Conservation (phyloP, 345 rosid genomes). For the Passiflora organensis region DNA sequence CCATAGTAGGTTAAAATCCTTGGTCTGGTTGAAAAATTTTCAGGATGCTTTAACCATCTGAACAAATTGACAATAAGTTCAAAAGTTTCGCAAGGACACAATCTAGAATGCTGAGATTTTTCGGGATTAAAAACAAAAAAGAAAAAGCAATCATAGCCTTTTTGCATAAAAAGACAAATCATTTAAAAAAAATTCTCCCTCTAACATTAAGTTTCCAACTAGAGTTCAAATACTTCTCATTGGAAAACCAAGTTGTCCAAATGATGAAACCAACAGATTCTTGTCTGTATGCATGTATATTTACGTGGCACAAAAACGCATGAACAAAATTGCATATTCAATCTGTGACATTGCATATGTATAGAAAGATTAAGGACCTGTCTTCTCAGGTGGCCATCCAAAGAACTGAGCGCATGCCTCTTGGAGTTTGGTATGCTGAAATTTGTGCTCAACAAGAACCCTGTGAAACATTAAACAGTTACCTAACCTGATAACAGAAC, state of each 20-base stretch:
- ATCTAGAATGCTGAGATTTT: too few relatives aligned
- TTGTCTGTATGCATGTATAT: neutral
- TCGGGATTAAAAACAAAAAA: too few relatives aligned
- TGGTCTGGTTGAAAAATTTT: slow-evolving; percentile 1
- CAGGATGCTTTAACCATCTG: neutral
- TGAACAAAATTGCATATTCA: neutral
- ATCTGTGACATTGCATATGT: too few relatives aligned
- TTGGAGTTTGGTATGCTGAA: slow-evolving; percentile 55
- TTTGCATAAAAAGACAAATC: too few relatives aligned
- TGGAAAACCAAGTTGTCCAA: neutral
- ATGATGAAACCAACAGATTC: neutral
- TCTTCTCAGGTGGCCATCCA: slow-evolving; percentile 82
- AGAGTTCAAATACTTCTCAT: neutral
- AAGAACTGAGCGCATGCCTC: slow-evolving; percentile 54
- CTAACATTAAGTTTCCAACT: neutral
- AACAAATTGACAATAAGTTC: neutral
- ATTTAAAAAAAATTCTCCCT: too few relatives aligned
- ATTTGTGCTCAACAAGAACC: slow-evolving; percentile 52
- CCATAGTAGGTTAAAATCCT: neutral
- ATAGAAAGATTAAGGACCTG: slow-evolving; percentile 43
- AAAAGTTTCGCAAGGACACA: too few relatives aligned
- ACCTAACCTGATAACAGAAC: neutral
- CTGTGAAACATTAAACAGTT: slow-evolving; percentile 25
- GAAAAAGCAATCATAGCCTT: too few relatives aligned
- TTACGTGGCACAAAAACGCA: neutral